phyloP scores from a whole-genome alignment of 176 grass and related monocot species.

The Puya raimondii region DNA sequence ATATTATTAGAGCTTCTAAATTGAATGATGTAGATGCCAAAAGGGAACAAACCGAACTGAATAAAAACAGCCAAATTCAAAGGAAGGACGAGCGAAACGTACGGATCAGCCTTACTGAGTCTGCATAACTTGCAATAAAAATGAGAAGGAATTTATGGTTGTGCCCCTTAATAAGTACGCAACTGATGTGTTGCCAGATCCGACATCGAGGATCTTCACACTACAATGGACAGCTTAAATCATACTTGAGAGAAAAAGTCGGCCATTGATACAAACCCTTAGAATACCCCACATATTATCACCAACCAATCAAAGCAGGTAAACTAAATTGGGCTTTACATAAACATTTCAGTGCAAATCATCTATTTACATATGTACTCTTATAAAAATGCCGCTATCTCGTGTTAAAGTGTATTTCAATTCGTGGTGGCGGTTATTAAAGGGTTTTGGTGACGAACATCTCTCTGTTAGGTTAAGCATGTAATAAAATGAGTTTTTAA shows the following conservation, averaged over 20 bases:
- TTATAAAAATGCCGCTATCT: too few relatives aligned
- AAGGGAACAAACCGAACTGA: conserved; percentile 8
- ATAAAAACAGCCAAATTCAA: conserved; percentile 8
- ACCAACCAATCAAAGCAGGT: background rate
- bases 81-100: conserved; percentile 28
- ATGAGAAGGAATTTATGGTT: conserved; percentile 37
- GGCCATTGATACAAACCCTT: background rate
- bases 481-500: too few relatives aligned
- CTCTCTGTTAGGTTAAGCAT: too few relatives aligned
- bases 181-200: conserved; percentile 69
- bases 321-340: background rate
- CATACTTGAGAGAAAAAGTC: background rate
- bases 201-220: conserved; percentile 74
- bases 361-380: too few relatives aligned
- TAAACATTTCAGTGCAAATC: too few relatives aligned
- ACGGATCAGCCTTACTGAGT: conserved; percentile 86
- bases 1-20: background rate
- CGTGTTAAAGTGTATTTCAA: too few relatives aligned
- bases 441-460: too few relatives aligned
- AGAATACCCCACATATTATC: too few relatives aligned
- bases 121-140: conserved; percentile 96
- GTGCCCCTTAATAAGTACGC: conserved; percentile 66
- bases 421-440: too few relatives aligned
- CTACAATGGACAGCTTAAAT: conserved; percentile 29
- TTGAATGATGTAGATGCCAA: background rate